Evolutionary conservation across 176 grass and related monocot genomes (phyloP), one percentile per base, ranked within the genome.

Genomic region (Saccharum spontaneum): DNA sequence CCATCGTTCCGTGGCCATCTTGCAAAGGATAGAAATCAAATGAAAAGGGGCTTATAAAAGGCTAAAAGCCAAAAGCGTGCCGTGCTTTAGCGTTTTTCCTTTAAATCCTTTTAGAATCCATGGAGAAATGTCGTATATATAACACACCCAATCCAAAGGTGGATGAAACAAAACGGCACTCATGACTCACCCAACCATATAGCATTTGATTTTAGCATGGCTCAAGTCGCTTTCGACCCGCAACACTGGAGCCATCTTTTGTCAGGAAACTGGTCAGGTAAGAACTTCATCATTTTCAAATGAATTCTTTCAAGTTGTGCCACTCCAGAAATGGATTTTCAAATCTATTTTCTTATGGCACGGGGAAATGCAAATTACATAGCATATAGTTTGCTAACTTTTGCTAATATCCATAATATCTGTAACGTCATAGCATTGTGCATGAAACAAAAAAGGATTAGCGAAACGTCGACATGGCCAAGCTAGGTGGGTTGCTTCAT

Each of bases 161-260:
- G 16, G 71, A 22, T 60, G 39, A 69, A 85, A 70, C 63, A 18
- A 70, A 80, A 89, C 38, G 50, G 71, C 62, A 81, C 31, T 81
- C 52, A 59, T 59, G 54, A 57, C 54, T 57, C 54, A 78, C 65
- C 67, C 40, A 78, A 48, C 65, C 8, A 26, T 57, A 9, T 9
- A 57, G 3, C 20, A 22, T 22, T 57, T 57, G 7, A n/a, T 68
- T 48, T 80, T 54, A 65, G 34, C 31, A 50, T 52, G 8, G 49
- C 50, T 82, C 1, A 41, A 81, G 70, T 75, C 13, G 31, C 71
- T 76, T 75, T 89, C 77, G 16, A 76, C 49, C 22, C 20, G 74
- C 60, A 60, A 72, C 28, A 71, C 31, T 50, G 49, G n/a, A 24
- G 3, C 22, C 26, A 39, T 41, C 45, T 76, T 37, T 4, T 9